phyloP scores from a whole-genome alignment of 176 grass and related monocot species.

The Musa beccarii region DNA sequence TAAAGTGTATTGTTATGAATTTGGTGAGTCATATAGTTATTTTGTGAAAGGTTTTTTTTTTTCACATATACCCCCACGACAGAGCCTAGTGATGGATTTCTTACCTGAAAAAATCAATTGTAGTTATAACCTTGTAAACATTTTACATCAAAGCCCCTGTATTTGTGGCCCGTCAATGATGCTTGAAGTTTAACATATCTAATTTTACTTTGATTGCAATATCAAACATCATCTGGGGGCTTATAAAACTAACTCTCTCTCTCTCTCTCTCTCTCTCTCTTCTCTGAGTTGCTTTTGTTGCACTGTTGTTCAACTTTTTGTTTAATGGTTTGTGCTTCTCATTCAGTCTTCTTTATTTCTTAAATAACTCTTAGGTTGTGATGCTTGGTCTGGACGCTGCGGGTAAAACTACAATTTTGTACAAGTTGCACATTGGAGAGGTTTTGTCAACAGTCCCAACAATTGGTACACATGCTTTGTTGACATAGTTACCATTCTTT shows the following conservation, averaged over 20 bases:
- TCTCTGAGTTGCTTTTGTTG: too few species aligned
- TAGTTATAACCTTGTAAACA: neutral
- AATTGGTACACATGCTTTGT: slow-evolving; percentile 39
- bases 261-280: too few species aligned
- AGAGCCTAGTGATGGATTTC: neutral
- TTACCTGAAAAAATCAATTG: neutral
- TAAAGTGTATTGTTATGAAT: too few species aligned
- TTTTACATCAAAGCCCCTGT: neutral
- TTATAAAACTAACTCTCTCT: neutral
- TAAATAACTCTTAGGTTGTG: slow-evolving; percentile 44
- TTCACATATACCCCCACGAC: neutral
- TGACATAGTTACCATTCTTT: neutral
- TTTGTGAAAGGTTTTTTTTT: neutral
- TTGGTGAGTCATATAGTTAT: too few species aligned
- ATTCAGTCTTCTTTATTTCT: too few species aligned
- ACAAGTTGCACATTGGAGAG: slow-evolving; percentile 92
- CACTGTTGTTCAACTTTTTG: neutral
- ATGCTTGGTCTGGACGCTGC: slow-evolving; percentile 97
- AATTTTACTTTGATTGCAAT: neutral
- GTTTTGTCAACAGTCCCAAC: slow-evolving; percentile 92
- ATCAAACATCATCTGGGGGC: slow-evolving; percentile 5
- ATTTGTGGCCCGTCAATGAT: neutral
- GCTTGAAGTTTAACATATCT: neutral
- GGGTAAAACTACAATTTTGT: slow-evolving; percentile 95
- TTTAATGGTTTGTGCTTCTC: neutral